These are phyloP conservation scores for Suillus americanus DNA, from an alignment of 768 basidiomycete genomes.

Conservation along the genomic window DNA sequence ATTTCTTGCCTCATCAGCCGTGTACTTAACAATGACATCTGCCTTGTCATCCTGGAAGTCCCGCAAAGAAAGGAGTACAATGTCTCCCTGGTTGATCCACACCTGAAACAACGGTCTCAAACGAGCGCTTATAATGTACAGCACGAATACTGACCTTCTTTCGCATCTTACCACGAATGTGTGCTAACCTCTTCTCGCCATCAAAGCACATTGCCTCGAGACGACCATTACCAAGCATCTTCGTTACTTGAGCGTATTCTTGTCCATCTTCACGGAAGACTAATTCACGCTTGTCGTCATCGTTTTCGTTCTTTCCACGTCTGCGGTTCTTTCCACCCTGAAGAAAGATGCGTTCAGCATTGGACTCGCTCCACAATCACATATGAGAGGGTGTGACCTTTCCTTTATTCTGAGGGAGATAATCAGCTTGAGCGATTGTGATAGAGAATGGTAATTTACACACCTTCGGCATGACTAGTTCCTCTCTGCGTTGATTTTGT, in stretches of 20 bases:
- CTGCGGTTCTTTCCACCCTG: slow-evolving; percentile 99
- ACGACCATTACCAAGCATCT: slow-evolving; percentile 98
- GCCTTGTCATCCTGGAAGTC: slow-evolving; percentile 99
- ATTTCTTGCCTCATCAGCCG: slow-evolving; percentile 90
- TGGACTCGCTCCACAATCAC: neutral
- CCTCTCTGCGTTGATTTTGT: slow-evolving; percentile 16
- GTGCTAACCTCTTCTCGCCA: slow-evolving; percentile 95
- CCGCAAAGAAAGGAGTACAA: slow-evolving; percentile 89
- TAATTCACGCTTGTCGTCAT: slow-evolving; percentile 96
- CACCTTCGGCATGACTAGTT: slow-evolving; percentile 52
- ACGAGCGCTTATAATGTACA: neutral
- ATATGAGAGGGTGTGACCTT: slow-evolving; percentile 45
- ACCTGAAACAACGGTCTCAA: slow-evolving; percentile 52
- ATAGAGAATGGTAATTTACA: slow-evolving; percentile 11
- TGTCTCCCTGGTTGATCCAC: slow-evolving; percentile 99
- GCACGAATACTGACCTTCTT: slow-evolving; percentile 74
- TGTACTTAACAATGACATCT: slow-evolving; percentile 99
- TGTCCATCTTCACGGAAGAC: slow-evolving; percentile 99
- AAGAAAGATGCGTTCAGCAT: slow-evolving; percentile 5
- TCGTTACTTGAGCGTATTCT: slow-evolving; percentile 96
- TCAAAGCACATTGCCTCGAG: slow-evolving; percentile 97
- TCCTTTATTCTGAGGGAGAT: slow-evolving; percentile 61
- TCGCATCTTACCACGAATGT: slow-evolving; percentile 98
- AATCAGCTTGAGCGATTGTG: slow-evolving; percentile 11
- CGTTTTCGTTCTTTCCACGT: slow-evolving; percentile 99